phyloP scores from a whole-genome alignment of 2,329 filamentous ascomycete species.

The Calonectria multiphialidica region DNA sequence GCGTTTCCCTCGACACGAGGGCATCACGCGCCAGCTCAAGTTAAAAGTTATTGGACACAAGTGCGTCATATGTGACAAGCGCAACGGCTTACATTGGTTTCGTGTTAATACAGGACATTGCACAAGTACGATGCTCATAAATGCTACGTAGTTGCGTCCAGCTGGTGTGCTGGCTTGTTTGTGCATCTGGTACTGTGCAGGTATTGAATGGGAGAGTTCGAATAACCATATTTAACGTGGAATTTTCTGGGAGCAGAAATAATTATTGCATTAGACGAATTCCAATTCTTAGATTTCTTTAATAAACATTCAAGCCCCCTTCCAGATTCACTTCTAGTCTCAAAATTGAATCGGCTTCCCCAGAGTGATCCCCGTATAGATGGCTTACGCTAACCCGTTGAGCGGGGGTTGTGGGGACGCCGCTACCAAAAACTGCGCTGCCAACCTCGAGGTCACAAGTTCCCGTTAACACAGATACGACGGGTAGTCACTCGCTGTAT shows the following conservation, averaged over 20 bases:
- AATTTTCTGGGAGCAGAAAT: not conserved
- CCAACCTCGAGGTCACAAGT: not conserved
- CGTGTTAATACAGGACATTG: not conserved
- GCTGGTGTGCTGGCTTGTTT: not conserved
- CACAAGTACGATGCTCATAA: not conserved
- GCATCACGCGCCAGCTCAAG: slow-evolving; percentile 3
- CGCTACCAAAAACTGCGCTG: not conserved
- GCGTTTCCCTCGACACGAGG: slow-evolving; percentile 12
- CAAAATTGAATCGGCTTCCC: not conserved
- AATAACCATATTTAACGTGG: not conserved
- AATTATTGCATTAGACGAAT: no score
- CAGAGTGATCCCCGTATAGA: not conserved
- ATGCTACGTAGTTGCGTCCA: not conserved
- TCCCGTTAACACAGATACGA: not conserved
- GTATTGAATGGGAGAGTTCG: not conserved
- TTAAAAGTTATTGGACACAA: not conserved
- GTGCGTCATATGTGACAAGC: not conserved
- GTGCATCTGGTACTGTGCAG: not conserved
- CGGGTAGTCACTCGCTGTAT: not conserved
- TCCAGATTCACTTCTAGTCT: no score
- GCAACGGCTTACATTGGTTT: not conserved
- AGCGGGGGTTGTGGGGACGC: slow-evolving; percentile 1
- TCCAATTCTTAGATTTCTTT: no score
- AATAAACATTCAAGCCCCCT: not conserved
- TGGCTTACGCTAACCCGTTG: not conserved